Evolutionary conservation across 257 asterid species (phyloP).

Genomic region (Anisodus tanguticus): DNA sequence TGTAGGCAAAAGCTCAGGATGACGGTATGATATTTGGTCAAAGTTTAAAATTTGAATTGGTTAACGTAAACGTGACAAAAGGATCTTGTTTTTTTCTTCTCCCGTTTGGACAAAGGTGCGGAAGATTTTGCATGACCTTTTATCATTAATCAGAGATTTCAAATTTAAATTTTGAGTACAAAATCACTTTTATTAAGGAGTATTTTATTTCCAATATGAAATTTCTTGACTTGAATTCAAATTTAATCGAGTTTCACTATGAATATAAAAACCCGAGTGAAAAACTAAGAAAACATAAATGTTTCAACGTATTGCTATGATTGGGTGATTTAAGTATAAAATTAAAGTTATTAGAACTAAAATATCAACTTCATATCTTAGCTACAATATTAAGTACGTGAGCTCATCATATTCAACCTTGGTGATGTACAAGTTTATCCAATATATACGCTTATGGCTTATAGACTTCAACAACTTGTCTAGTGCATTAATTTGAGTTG

Average conservation of each 20-base stretch:
- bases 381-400: background rate
- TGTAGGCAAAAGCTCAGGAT: background rate
- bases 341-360: background rate
- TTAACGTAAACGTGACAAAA: background rate
- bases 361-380: background rate
- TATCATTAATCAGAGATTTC: background rate
- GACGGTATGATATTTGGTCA: background rate
- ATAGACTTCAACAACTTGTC: background rate
- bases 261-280: background rate
- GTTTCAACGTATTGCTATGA: background rate
- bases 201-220: too few relatives aligned
- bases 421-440: background rate
- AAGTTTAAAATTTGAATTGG: background rate
- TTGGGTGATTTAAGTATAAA: background rate
- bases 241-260: too few relatives aligned
- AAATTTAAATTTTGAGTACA: rapidly evolving
- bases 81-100: background rate
- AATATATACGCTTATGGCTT: background rate
- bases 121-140: background rate
- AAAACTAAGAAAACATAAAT: background rate
- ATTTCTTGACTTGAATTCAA: background rate
- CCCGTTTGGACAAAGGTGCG: background rate
- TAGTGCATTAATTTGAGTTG: background rate
- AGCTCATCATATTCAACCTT: background rate
- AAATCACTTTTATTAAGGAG: too few relatives aligned